Conservation (phyloP, 352 stramenopile species). For the Phytophthora pluvialis region DNA sequence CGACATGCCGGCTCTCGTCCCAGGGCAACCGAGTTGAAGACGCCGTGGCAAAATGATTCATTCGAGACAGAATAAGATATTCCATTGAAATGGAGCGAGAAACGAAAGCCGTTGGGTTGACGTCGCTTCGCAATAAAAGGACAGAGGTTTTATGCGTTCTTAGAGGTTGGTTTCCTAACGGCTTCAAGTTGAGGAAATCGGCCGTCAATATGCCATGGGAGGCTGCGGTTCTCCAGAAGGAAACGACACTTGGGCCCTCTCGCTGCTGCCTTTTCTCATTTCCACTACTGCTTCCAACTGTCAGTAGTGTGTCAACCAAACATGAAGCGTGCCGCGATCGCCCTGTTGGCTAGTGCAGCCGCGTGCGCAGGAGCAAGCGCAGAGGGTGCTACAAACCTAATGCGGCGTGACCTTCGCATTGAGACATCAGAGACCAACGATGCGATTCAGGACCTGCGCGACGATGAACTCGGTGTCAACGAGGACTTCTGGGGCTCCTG, state of each 20-base stretch:
- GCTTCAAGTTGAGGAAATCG: constrained; percentile 27
- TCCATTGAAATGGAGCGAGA: constrained; percentile 20
- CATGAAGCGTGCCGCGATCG: constrained; percentile 22
- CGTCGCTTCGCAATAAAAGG: constrained; percentile 30
- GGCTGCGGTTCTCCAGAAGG: constrained; percentile 15
- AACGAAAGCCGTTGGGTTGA: constrained; percentile 1
- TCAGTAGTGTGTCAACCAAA: constrained; percentile 1
- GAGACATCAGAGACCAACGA: constrained; percentile 4
- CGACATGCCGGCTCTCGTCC: constrained; percentile 22
- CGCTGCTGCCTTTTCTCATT: constrained; percentile 23
- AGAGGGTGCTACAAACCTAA: background rate
- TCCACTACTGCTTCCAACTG: constrained; percentile 21
- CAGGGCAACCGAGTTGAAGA: constrained; percentile 22
- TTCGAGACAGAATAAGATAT: constrained; percentile 13
- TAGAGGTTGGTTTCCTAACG: constrained; percentile 30
- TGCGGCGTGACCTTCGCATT: constrained; percentile 17
- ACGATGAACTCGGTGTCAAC: constrained; percentile 27
- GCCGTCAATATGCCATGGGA: background rate
- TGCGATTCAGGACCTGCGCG: constrained; percentile 6
- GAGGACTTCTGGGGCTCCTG: constrained; percentile 27
- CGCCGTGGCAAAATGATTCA: background rate
- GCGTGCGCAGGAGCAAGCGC: constrained; percentile 9
- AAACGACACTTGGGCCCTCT: constrained; percentile 30
- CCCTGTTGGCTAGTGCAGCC: background rate
- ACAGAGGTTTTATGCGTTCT: constrained; percentile 17